A percentile compares a stretch with the other conserved stretches of the same genome.
Evolutionary conservation across 2,329 filamentous ascomycete species (phyloP).

Genomic region (Aureobasidium lini): DNA sequence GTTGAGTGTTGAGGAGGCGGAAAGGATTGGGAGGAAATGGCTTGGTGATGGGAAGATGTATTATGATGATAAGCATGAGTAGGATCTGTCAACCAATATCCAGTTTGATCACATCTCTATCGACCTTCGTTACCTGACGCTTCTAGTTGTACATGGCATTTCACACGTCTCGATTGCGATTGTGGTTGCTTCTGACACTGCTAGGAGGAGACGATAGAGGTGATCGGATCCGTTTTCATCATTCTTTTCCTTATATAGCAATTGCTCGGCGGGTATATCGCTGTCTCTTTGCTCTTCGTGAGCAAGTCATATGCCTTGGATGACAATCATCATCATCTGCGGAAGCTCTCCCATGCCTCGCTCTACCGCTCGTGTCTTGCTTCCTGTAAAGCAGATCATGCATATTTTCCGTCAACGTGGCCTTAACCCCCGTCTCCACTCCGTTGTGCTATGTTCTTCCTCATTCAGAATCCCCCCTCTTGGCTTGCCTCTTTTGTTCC

Average conservation of each 20-base stretch:
- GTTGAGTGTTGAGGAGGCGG: slow-evolving; percentile 18
- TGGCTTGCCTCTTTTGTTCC: neutral
- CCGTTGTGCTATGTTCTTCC: neutral
- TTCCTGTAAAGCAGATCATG: neutral
- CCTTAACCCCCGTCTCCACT: neutral
- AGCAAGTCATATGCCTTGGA: neutral
- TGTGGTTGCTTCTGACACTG: no score
- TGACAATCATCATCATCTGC: neutral
- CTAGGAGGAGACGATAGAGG: no score
- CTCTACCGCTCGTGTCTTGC: neutral
- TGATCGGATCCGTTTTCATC: no score
- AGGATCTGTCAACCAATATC: neutral
- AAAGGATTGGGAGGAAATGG: slow-evolving; percentile 14
- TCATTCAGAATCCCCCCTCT: neutral
- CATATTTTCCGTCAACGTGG: neutral
- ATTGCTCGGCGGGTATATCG: neutral
- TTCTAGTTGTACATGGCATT: no score
- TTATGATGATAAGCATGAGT: slow-evolving; percentile 2
- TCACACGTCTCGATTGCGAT: no score
- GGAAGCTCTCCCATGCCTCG: neutral
- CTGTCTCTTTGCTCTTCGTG: neutral
- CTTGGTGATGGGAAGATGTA: slow-evolving; percentile 12
- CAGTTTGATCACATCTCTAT: no score
- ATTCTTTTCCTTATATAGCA: neutral
- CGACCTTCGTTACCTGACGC: no score